Conservation (phyloP, 2,329 filamentous ascomycete genomes). For the Colletotrichum sp. region DNA sequence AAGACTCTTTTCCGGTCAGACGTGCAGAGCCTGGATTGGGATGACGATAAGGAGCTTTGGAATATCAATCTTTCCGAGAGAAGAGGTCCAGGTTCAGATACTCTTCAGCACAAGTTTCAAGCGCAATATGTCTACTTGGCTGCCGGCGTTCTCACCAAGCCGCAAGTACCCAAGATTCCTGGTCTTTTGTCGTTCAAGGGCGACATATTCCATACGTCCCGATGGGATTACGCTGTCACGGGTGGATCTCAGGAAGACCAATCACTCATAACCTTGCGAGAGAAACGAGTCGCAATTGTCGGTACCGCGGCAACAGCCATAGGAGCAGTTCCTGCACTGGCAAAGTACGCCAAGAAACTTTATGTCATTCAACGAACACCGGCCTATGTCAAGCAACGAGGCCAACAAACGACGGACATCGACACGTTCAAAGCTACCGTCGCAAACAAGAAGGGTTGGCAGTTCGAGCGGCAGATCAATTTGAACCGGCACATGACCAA, state of each 20-base stretch:
- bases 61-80: conserved; percentile 19
- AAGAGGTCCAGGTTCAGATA: conserved; percentile 14
- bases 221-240: conserved; percentile 48
- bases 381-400: conserved; percentile 40
- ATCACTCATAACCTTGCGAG: conserved; percentile 45
- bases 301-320: conserved; percentile 55
- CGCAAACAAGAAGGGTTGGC: conserved; percentile 50
- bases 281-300: conserved; percentile 50
- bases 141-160: conserved; percentile 33
- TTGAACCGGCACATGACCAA: conserved; percentile 44
- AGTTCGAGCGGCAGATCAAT: conserved; percentile 43
- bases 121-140: conserved; percentile 37
- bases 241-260: conserved; percentile 44
- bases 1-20: conserved; percentile 44
- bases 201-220: conserved; percentile 46
- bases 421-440: conserved; percentile 39
- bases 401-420: conserved; percentile 42
- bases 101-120: conserved; percentile 33
- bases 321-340: conserved; percentile 48
- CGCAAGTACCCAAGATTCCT: conserved; percentile 44
- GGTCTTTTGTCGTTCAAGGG: conserved; percentile 45
- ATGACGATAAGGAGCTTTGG: conserved; percentile 35
- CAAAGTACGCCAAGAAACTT: conserved; percentile 49
- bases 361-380: conserved; percentile 62
- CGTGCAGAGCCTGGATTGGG: conserved; percentile 46